Evolutionary conservation across 2,329 filamentous ascomycete species (phyloP).

Genomic region (Fusarium odoratissimum): DNA sequence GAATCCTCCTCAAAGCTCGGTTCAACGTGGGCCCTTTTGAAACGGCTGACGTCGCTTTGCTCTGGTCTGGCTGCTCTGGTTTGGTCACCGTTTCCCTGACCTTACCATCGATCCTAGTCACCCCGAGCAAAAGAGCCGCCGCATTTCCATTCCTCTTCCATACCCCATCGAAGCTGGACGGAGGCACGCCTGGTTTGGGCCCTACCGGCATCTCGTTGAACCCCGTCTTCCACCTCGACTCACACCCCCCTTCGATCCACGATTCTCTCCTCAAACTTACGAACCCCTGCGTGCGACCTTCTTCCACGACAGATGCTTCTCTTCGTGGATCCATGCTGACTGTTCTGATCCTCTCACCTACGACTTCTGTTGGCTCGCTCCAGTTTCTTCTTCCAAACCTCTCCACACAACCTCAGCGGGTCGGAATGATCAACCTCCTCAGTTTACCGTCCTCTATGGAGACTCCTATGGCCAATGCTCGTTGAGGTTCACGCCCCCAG

Average conservation of each 20-base stretch:
- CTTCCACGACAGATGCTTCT: constrained; percentile 39
- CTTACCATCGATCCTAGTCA: constrained; percentile 40
- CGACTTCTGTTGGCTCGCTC: constrained; percentile 43
- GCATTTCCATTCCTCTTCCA: constrained; percentile 44
- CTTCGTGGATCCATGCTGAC: constrained; percentile 44
- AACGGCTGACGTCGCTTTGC: constrained; percentile 40
- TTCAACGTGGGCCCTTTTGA: constrained; percentile 38
- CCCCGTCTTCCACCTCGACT: constrained; percentile 34
- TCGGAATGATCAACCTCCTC: constrained; percentile 52
- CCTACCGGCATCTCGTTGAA: constrained; percentile 29
- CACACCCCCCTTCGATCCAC: constrained; percentile 43
- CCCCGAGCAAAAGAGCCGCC: constrained; percentile 47
- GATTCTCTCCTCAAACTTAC: constrained; percentile 36
- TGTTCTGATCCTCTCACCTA: constrained; percentile 36
- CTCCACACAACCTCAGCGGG: constrained; percentile 49
- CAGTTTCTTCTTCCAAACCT: constrained; percentile 39
- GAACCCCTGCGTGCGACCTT: constrained; percentile 39
- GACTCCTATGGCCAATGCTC: constrained; percentile 47
- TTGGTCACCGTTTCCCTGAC: constrained; percentile 35
- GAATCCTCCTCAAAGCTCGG: constrained; percentile 16
- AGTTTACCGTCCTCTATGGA: constrained; percentile 49
- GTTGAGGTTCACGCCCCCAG: constrained; percentile 45
- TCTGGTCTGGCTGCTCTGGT: constrained; percentile 7
- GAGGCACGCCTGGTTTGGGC: constrained; percentile 32
- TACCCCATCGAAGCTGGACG: constrained; percentile 41